phyloP scores from a whole-genome alignment of 2,329 filamentous ascomycete genomes.

The Leptographium procerum region DNA sequence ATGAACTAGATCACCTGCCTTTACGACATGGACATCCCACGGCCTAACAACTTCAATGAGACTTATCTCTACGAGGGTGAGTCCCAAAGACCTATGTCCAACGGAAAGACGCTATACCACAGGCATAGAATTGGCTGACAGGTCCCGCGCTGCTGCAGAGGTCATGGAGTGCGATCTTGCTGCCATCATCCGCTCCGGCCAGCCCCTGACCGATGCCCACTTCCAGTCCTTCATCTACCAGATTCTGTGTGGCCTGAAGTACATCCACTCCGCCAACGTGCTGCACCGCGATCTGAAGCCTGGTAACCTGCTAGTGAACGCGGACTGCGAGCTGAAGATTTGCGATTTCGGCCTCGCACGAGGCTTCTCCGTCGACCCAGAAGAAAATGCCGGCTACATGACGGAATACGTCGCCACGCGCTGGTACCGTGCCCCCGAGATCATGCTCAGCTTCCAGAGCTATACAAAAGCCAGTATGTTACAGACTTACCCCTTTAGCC shows the following conservation, averaged over 20 bases:
- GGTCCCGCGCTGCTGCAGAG: slow-evolving; percentile 42
- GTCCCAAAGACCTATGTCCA: slow-evolving; percentile 16
- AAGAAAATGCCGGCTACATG: slow-evolving; percentile 99
- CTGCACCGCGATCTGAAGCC: slow-evolving; percentile 95
- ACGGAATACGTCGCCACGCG: slow-evolving; percentile 97
- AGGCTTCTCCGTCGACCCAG: slow-evolving; percentile 92
- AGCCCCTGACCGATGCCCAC: slow-evolving; percentile 93
- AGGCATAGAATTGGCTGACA: slow-evolving; percentile 2
- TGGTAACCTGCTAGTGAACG: slow-evolving; percentile 93
- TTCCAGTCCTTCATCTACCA: slow-evolving; percentile 99
- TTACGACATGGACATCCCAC: slow-evolving; percentile 98
- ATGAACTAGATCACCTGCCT: slow-evolving; percentile 79
- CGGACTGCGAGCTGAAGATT: slow-evolving; percentile 98
- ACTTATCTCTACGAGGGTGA: slow-evolving; percentile 96
- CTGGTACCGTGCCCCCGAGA: slow-evolving; percentile 92
- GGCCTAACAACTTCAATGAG: slow-evolving; percentile 97
- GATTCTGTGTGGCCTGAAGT: slow-evolving; percentile 96
- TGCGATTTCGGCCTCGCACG: slow-evolving; percentile 94
- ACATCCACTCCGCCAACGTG: slow-evolving; percentile 97
- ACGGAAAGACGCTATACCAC: background rate
- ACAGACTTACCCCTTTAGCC: background rate
- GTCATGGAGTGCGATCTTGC: slow-evolving; percentile 98
- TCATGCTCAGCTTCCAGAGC: slow-evolving; percentile 99
- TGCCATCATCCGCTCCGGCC: slow-evolving; percentile 93
- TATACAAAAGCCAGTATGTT: slow-evolving; percentile 99